Conservation (phyloP, 2,329 filamentous ascomycete genomes). For the Pezicula neosporulosa region DNA sequence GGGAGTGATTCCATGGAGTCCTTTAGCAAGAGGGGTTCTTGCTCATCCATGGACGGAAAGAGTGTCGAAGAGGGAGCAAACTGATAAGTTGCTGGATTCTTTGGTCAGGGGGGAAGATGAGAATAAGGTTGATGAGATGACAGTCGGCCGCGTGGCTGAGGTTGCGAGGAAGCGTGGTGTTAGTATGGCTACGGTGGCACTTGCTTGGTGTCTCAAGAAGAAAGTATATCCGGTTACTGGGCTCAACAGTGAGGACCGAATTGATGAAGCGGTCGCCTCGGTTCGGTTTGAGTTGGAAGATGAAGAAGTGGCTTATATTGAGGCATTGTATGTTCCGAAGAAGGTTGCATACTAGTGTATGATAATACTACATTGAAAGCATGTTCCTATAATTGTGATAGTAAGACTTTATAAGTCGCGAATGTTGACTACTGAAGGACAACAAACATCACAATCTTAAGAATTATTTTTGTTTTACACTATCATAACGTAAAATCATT, state of each 20-base stretch:
- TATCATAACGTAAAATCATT: too few relatives aligned
- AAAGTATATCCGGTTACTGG: slow-evolving; percentile 51
- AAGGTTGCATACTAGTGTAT: too few relatives aligned
- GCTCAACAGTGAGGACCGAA: slow-evolving; percentile 44
- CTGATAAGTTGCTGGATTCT: slow-evolving; percentile 8
- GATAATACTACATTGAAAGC: too few relatives aligned
- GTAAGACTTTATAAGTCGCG: too few relatives aligned
- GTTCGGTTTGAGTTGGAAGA: slow-evolving; percentile 40
- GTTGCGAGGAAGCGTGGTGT: slow-evolving; percentile 51
- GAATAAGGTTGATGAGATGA: slow-evolving; percentile 20
- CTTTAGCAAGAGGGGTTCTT: slow-evolving; percentile 29
- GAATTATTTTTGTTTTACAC: too few relatives aligned
- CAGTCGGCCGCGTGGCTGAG: slow-evolving; percentile 18
- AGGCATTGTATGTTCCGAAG: slow-evolving; percentile 46
- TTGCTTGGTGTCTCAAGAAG: slow-evolving; percentile 49
- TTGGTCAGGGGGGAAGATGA: slow-evolving; percentile 11
- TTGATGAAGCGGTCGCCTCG: slow-evolving; percentile 49
- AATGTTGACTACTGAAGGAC: too few relatives aligned
- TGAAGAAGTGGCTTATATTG: slow-evolving; percentile 50
- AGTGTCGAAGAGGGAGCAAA: slow-evolving; percentile 10
- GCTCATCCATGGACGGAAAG: slow-evolving; percentile 15
- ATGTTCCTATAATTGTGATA: too few relatives aligned
- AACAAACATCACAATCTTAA: too few relatives aligned
- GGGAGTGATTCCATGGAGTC: slow-evolving; percentile 34
- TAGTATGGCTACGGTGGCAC: slow-evolving; percentile 56